Conservation (phyloP, 2,329 filamentous ascomycete species). For the Penicillium sp. region DNA sequence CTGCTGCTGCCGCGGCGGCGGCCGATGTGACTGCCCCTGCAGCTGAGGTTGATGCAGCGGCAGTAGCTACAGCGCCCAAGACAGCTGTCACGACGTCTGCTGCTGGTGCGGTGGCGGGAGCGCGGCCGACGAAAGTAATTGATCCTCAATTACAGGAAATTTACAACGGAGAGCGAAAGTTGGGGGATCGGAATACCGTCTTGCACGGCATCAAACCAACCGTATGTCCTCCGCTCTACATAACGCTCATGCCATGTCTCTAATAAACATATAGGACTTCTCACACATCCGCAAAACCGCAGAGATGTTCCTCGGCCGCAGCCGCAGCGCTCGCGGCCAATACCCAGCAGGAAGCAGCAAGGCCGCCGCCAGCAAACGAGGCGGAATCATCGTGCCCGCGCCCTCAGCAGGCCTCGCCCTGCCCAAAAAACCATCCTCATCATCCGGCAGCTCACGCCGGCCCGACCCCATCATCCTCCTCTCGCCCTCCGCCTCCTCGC, state of each 20-base stretch:
- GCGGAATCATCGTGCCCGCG: conserved; percentile 27
- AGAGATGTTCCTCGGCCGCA: conserved; percentile 65
- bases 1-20: conserved; percentile 42
- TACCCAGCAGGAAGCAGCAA: conserved; percentile 32
- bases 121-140: conserved; percentile 62
- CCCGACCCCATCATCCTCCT: conserved; percentile 90
- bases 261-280: conserved; percentile 68
- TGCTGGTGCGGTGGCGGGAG: conserved; percentile 34
- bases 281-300: conserved; percentile 87
- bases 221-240: conserved; percentile 49
- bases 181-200: conserved; percentile 87
- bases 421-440: conserved; percentile 32
- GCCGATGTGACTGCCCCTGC: conserved; percentile 41
- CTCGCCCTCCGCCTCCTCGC: conserved; percentile 89
- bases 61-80: conserved; percentile 46
- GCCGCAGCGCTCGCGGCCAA: conserved; percentile 36
- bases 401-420: conserved; percentile 37
- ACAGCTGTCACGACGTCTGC: conserved; percentile 36
- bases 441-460: conserved; percentile 47
- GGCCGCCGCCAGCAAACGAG: conserved; percentile 25
- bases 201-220: conserved; percentile 84
- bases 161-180: conserved; percentile 83
- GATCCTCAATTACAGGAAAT: conserved; percentile 83
- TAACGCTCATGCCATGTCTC: conserved; percentile 11
- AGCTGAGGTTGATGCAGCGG: conserved; percentile 43